Evolutionary conservation across 164 flowering plant genomes (phyloP).

Genomic region (Magnolia sinica): DNA sequence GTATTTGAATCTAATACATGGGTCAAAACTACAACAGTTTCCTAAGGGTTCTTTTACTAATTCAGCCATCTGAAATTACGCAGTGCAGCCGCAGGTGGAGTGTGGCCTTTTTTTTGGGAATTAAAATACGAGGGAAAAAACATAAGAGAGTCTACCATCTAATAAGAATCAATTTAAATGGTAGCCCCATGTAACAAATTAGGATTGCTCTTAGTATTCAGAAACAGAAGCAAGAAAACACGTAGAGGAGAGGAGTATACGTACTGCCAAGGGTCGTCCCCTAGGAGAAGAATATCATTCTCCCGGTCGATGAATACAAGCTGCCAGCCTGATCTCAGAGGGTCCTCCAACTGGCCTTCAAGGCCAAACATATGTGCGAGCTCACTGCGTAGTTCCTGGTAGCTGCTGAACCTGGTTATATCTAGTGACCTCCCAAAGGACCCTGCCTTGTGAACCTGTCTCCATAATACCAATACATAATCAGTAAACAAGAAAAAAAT

Average conservation of each 20-base stretch:
- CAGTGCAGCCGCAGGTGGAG: too few species aligned
- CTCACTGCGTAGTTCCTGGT: slow-evolving; percentile 84
- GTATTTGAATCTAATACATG: too few species aligned
- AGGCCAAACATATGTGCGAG: slow-evolving; percentile 93
- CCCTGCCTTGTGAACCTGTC: slow-evolving; percentile 87
- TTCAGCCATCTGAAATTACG: too few species aligned
- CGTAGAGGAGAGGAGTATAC: slow-evolving; percentile 18
- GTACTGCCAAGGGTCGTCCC: slow-evolving; percentile 99
- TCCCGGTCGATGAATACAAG: slow-evolving; percentile 99
- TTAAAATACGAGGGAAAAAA: too few species aligned
- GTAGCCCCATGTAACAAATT: too few species aligned
- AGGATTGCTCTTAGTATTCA: too few species aligned
- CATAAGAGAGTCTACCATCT: too few species aligned
- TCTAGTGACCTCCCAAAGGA: slow-evolving; percentile 93
- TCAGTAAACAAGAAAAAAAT: background rate
- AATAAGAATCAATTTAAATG: too few species aligned
- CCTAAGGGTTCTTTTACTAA: too few species aligned
- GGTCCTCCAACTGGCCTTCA: slow-evolving; percentile 95
- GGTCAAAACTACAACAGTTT: too few species aligned
- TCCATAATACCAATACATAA: slow-evolving; percentile 1
- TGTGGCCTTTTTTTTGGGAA: too few species aligned
- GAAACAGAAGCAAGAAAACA: background rate
- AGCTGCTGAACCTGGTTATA: slow-evolving; percentile 84
- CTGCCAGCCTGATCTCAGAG: slow-evolving; percentile 99
- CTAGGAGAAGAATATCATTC: slow-evolving; percentile 97